phyloP scores from a whole-genome alignment of 352 stramenopile genomes.

The Phytopythium cucurbitacearum region DNA sequence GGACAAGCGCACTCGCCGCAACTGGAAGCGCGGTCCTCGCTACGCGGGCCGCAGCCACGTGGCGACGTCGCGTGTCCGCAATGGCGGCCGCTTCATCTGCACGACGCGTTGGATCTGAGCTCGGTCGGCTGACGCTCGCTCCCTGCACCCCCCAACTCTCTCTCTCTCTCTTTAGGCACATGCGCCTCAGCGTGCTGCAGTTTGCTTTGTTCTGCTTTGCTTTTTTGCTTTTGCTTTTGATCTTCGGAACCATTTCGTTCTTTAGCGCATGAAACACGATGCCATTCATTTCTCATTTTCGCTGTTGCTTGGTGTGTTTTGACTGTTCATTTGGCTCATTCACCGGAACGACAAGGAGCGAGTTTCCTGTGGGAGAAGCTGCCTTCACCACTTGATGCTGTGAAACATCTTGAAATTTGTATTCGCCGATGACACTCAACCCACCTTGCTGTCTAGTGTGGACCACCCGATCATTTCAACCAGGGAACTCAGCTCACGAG shows the following conservation, averaged over 20 bases:
- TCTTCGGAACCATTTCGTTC: conserved; percentile 7
- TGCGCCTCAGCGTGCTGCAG: conserved; percentile 16
- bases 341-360: too few relatives aligned
- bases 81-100: conserved; percentile 80
- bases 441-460: too few relatives aligned
- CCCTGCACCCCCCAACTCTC: background rate
- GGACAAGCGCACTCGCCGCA: conserved; percentile 76
- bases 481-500: too few relatives aligned
- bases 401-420: too few relatives aligned
- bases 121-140: too few relatives aligned
- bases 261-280: conserved; percentile 4
- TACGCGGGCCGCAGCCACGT: conserved; percentile 80
- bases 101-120: conserved; percentile 77
- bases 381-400: too few relatives aligned
- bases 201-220: conserved; percentile 30
- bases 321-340: too few relatives aligned
- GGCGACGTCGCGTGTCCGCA: conserved; percentile 71
- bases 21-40: conserved; percentile 80
- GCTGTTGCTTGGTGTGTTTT: background rate
- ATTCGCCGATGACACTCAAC: too few relatives aligned
- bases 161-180: conserved; percentile 17
- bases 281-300: background rate
- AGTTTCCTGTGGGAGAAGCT: too few relatives aligned
- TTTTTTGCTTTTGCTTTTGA: conserved; percentile 16
- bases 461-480: too few relatives aligned